Conservation (phyloP, 108 stramenopile genomes). For the Skeletonema potamos region DNA sequence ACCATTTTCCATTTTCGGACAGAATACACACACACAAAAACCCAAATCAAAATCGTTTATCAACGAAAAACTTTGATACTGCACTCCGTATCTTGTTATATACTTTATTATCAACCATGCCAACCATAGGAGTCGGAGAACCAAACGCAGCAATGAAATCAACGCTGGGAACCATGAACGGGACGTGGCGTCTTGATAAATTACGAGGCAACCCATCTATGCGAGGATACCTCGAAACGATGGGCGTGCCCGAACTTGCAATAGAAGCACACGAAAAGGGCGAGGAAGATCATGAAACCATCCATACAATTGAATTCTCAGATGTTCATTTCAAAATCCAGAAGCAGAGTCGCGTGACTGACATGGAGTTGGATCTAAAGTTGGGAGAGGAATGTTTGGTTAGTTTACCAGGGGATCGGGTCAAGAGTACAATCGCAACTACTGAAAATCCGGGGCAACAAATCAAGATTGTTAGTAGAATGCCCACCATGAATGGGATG, state of each 20-base stretch:
- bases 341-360: constrained; percentile 81
- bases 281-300: constrained; percentile 74
- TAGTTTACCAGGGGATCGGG: constrained; percentile 63
- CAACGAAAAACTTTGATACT: no score
- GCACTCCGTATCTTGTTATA: no score
- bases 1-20: no score
- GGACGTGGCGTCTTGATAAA: constrained; percentile 82
- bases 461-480: constrained; percentile 60
- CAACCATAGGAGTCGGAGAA: neutral
- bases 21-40: no score
- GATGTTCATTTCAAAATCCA: constrained; percentile 44
- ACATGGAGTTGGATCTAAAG: constrained; percentile 65
- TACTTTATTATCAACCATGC: neutral
- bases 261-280: constrained; percentile 89
- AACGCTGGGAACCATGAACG: constrained; percentile 56
- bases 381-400: constrained; percentile 58
- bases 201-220: constrained; percentile 66
- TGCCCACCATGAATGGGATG: constrained; percentile 82
- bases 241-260: constrained; percentile 78
- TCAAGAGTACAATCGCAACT: constrained; percentile 70
- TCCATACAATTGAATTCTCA: constrained; percentile 60
- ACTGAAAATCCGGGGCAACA: constrained; percentile 55
- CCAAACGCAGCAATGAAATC: neutral
- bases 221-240: constrained; percentile 77
- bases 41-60: no score